These are phyloP conservation scores for Cladosporium sp. DNA, from an alignment of 2,329 filamentous ascomycete genomes.

Conservation along the genomic window DNA sequence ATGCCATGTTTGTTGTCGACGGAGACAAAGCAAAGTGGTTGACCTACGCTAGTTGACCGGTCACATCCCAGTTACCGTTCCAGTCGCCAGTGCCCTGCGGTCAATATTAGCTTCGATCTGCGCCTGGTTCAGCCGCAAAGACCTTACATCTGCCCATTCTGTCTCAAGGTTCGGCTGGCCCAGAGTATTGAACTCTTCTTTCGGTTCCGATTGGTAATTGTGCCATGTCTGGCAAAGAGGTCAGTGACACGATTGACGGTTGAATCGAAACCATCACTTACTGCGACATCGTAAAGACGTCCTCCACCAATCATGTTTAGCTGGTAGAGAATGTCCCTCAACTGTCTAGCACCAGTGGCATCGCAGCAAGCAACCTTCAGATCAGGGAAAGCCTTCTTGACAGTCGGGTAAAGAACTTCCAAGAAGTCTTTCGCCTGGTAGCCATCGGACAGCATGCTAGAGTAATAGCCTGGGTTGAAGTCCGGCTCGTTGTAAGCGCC, in stretches of 20 bases:
- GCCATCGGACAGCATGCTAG: constrained; percentile 22
- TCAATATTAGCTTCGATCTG: neutral
- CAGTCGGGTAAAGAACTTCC: constrained; percentile 19
- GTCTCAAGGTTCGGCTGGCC: constrained; percentile 22
- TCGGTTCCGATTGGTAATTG: constrained; percentile 23
- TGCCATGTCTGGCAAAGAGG: constrained; percentile 15
- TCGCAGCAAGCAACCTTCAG: constrained; percentile 21
- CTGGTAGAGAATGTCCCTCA: constrained; percentile 20
- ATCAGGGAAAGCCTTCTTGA: constrained; percentile 20
- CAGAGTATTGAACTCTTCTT: constrained; percentile 17
- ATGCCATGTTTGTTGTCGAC: too few relatives aligned
- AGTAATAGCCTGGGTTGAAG: constrained; percentile 22
- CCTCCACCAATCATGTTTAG: constrained; percentile 1
- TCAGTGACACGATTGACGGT: neutral
- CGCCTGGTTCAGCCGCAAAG: neutral
- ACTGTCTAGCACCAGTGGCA: constrained; percentile 20
- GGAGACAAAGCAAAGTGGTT: neutral
- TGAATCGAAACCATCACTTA: neutral
- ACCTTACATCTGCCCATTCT: constrained; percentile 19
- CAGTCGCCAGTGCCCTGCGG: constrained; percentile 5
- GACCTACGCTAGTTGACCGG: constrained; percentile 12
- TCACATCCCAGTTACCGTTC: constrained; percentile 18
- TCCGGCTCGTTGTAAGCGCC: constrained; percentile 20
- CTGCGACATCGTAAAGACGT: neutral
- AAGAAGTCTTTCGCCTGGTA: constrained; percentile 23